These are phyloP conservation scores for Crotalaria pallida DNA, from an alignment of 306 rosid species.

Conservation along the genomic window DNA sequence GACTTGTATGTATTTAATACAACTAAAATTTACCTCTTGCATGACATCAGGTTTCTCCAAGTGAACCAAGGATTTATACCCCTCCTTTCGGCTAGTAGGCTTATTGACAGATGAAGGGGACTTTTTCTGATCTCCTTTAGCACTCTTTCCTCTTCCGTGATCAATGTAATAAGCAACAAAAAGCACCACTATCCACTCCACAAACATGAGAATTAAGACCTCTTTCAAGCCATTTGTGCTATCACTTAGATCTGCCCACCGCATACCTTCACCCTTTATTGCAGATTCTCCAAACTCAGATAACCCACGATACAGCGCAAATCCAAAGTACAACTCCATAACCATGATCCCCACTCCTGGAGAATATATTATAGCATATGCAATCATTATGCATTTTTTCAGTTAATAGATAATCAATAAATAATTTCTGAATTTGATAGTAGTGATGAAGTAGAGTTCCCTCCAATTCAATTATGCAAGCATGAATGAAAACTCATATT, in stretches of 20 bases:
- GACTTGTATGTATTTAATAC: not conserved
- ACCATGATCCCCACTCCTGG: conserved; percentile 55
- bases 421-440: not conserved
- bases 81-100: conserved; percentile 34
- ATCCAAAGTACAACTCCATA: conserved; percentile 73
- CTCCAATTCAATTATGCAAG: not conserved
- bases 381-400: not conserved
- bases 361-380: conserved; percentile 10
- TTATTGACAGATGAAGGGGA: conserved; percentile 25
- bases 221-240: conserved; percentile 56
- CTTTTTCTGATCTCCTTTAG: conserved; percentile 44
- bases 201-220: conserved; percentile 54
- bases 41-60: conserved; percentile 65
- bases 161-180: conserved; percentile 55
- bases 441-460: not conserved
- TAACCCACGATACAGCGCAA: conserved; percentile 70
- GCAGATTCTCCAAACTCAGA: conserved; percentile 58
- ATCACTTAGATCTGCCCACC: conserved; percentile 59
- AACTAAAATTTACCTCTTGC: conserved; percentile 58
- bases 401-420: not conserved
- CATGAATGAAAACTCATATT: not conserved
- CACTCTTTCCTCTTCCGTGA: conserved; percentile 57
- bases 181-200: conserved; percentile 62
- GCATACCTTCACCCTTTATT: conserved; percentile 48
- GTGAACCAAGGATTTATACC: conserved; percentile 45